Evolutionary conservation across 371 early-diverging fungal species (phyloP), one percentile per base, ranked within the genome.

Genomic region (Mortierella polycephala): DNA sequence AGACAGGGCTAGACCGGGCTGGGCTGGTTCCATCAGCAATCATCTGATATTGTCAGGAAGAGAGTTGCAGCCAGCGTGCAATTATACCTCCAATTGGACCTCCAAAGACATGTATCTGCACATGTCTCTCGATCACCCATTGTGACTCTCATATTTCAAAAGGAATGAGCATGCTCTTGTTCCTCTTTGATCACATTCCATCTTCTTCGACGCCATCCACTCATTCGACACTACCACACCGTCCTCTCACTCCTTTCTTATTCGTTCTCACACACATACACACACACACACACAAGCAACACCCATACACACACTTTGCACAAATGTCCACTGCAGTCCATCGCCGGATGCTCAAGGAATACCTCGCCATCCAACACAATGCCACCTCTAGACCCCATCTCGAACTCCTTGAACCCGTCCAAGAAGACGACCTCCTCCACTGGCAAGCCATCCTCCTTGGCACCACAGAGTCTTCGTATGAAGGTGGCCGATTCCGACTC

Each of bases 371-470:
- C 62, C 87, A 86, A 59, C 83, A 83, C 64, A 88, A 89, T 64
- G 74, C 84, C 12, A 71, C 71, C 13, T 65, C 82, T 14, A 82
- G 86, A 57, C 86, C 90, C 20, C 88, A 90, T 76, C 86, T 94
- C 39, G 76, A 84, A 51, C 75, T 85, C 41, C 83, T 93, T 7
- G 71, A 83, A 46, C 94, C 94, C 20, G 67, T 85, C 37, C 80
- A 85, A 44, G 96, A 96, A 79, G 93, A 93, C 49, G 87, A 96
- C 72, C 83, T 99, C 37, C 85, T 94, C 44, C 82, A 84, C 23
- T 99, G 99, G 99, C 85, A 85, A 46, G 99, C 97, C 6, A 85
- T 90, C 55, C 73, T 99, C 50, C 85, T 85, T 4, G 97, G 98
- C 9, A 91, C 95, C 9, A 70, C 83, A 9, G 95, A 91, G 54